phyloP scores from a whole-genome alignment of 495 filamentous ascomycete genomes.

The Chaetomium fimeti region DNA sequence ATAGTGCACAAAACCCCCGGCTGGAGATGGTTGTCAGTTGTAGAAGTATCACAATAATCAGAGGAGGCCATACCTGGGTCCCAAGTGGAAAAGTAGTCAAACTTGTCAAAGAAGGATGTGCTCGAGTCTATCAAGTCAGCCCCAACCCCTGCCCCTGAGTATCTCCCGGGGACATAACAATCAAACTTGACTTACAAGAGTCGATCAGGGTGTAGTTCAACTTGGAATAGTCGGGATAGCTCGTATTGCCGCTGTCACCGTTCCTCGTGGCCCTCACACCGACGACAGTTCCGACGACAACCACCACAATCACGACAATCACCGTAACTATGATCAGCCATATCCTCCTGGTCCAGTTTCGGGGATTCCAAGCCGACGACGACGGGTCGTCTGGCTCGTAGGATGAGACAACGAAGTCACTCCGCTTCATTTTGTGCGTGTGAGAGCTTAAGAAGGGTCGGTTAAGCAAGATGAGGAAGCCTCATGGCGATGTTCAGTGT shows the following conservation, averaged over 20 bases:
- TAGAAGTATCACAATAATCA: background rate
- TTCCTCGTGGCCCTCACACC: conserved; percentile 50
- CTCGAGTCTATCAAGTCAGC: conserved; percentile 38
- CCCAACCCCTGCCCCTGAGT: background rate
- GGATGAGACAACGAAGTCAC: background rate
- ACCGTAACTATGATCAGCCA: conserved; percentile 33
- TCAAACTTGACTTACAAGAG: conserved; percentile 34
- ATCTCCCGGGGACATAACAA: background rate
- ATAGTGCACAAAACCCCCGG: conserved; percentile 47
- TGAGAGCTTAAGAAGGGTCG: background rate
- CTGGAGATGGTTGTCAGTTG: conserved; percentile 14
- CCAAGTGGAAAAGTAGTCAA: conserved; percentile 43
- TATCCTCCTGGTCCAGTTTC: conserved; percentile 49
- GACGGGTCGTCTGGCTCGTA: background rate
- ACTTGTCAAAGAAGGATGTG: conserved; percentile 56
- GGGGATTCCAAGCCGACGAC: conserved; percentile 27
- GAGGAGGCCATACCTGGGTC: conserved; percentile 27
- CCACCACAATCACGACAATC: conserved; percentile 39
- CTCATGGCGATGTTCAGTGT: background rate
- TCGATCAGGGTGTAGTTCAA: conserved; percentile 41
- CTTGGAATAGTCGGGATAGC: conserved; percentile 42
- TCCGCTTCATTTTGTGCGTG: background rate
- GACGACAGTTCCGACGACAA: conserved; percentile 49
- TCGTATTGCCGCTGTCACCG: conserved; percentile 31
- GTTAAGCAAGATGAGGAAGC: background rate